Base-by-base conservation (phyloP, 805 yeast species). In the Metschnikowia orientalis region DNA sequence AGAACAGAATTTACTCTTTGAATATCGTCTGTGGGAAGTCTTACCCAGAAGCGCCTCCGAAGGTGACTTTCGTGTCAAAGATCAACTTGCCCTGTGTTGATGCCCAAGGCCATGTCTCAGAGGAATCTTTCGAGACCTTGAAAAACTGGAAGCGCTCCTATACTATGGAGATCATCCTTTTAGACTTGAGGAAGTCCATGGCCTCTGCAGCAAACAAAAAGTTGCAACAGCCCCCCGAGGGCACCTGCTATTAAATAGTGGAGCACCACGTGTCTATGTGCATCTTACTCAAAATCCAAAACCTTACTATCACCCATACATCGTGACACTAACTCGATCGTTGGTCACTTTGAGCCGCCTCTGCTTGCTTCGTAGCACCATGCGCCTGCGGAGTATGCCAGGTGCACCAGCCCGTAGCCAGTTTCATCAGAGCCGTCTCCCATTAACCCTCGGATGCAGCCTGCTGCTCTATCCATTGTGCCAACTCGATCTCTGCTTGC, bases 21-120 rank as follows among this genome's bases (percentile, higher is more conserved):
- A 77, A 74, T 33, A 77, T 92, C 30, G 78, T 76, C 42, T 89
- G 97, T 57, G 97, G 88, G 13, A 77, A 75, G 4, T 64, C 71
- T 5, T 92, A 92, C 56, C 99, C 99, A 1, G 92, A 84, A 41
- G 57, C 71, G 46, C 96, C 99, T 3, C 99, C 99, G 10, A 56
- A 58, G 24, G 90, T 92, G 26, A 72, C 65, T 45, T 92, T 92
- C 54, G 67, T 82, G 12, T 81, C 95, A 23, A 83, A 81, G 65
- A 77, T 92, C 47, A 92, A 90, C 56, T 69, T 92, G 37, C 96
- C 97, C 1, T 88, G 95, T 53, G 96, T 92, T n/a, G 81, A 82
- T 55, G 22, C 66, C 51, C 26, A 71, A 63, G 52, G 98, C 81
- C 26, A 66, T 57, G 71, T 66, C 1, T 41, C 56, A 29, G 54